Evolutionary conservation across 306 rosid species (phyloP).

Genomic region (Cucurbita maxima): DNA sequence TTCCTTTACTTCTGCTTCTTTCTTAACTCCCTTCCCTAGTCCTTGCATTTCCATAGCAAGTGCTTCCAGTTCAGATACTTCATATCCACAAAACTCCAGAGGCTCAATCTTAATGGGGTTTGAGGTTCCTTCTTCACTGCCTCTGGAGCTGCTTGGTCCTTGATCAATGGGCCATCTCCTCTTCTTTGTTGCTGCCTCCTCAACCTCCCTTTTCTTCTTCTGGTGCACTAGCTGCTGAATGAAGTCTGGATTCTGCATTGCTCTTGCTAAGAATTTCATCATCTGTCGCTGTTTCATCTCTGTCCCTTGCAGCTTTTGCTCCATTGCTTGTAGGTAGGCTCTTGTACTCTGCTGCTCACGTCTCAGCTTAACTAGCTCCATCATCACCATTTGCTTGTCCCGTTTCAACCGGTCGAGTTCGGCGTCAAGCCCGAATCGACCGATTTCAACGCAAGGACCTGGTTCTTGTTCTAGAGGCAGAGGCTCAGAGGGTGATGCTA

Average conservation of each 20-base stretch:
- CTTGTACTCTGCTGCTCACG: background rate
- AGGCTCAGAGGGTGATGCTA: background rate
- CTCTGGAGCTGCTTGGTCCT: slow-evolving; percentile 1
- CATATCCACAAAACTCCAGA: background rate
- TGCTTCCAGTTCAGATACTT: slow-evolving; percentile 2
- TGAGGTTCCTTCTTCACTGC: background rate
- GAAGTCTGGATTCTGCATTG: slow-evolving; percentile 3
- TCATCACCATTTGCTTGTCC: background rate
- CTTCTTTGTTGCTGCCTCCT: background rate
- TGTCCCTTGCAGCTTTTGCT: slow-evolving; percentile 1
- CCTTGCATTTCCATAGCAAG: slow-evolving; percentile 8
- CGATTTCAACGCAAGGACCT: background rate
- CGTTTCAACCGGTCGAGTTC: background rate
- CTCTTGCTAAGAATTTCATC: slow-evolving; percentile 2
- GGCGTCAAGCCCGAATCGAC: background rate
- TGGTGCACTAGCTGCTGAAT: background rate
- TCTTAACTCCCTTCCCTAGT: background rate
- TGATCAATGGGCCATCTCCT: background rate
- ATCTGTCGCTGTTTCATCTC: slow-evolving; percentile 2
- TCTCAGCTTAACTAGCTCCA: background rate
- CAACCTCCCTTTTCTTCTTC: background rate
- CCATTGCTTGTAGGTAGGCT: background rate
- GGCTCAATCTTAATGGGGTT: slow-evolving; percentile 4
- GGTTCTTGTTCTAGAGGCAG: background rate
- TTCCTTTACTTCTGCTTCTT: background rate